Evolutionary conservation across 768 basidiomycete species (phyloP).

Genomic region (Termitomyces sp.): DNA sequence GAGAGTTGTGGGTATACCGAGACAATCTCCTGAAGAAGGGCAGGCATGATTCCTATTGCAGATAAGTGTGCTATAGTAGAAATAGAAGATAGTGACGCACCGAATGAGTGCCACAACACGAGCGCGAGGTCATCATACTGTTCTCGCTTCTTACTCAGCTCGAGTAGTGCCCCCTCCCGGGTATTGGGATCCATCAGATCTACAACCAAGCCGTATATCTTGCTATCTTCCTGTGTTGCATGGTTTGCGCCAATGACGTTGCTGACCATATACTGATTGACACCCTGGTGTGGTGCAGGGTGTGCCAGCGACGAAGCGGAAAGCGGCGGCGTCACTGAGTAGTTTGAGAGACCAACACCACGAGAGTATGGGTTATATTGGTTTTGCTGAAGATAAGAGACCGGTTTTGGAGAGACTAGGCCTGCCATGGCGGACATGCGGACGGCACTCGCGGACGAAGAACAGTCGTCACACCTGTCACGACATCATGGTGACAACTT

Average conservation of each 20-base stretch:
- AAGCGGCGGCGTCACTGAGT: slow-evolving; percentile 61
- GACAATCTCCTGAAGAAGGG: slow-evolving; percentile 94
- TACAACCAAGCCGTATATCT: slow-evolving; percentile 88
- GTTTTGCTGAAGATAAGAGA: slow-evolving; percentile 60
- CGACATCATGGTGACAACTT: neutral
- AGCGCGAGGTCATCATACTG: slow-evolving; percentile 98
- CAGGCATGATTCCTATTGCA: slow-evolving; percentile 87
- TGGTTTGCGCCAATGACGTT: slow-evolving; percentile 20
- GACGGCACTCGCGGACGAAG: slow-evolving; percentile 6
- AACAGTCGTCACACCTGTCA: slow-evolving; percentile 12
- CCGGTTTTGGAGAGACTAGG: slow-evolving; percentile 55
- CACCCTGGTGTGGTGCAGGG: slow-evolving; percentile 45
- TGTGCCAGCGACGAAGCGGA: slow-evolving; percentile 48
- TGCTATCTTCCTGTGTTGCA: slow-evolving; percentile 48
- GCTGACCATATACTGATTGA: slow-evolving; percentile 33
- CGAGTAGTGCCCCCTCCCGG: slow-evolving; percentile 87
- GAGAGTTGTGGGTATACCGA: slow-evolving; percentile 95
- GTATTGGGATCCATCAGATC: slow-evolving; percentile 77
- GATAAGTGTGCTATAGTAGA: neutral
- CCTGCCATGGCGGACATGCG: slow-evolving; percentile 44
- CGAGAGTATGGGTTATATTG: slow-evolving; percentile 59
- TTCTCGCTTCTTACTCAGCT: slow-evolving; percentile 97
- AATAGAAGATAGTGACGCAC: slow-evolving; percentile 33
- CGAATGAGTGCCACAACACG: slow-evolving; percentile 97
- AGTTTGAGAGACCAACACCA: slow-evolving; percentile 40